Conservation (phyloP, 257 asterid species). For the Ligustrum vulgare region DNA sequence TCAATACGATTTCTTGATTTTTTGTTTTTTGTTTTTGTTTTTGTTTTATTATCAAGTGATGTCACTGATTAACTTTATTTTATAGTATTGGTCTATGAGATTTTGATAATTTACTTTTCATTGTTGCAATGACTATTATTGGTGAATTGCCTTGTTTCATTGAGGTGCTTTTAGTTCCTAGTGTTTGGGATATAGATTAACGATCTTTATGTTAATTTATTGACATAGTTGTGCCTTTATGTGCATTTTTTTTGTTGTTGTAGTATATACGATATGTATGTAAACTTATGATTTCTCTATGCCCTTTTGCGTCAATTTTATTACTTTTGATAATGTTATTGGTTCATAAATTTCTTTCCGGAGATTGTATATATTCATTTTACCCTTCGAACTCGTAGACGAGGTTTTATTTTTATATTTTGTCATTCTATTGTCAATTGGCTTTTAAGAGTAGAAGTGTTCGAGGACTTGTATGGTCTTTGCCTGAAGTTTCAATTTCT, state of each 20-base stretch:
- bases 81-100: neutral
- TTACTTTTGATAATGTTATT: constrained; percentile 6
- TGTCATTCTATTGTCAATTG: constrained; percentile 2
- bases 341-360: neutral
- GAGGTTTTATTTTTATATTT: neutral
- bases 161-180: neutral
- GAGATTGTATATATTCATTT: neutral
- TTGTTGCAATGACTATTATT: constrained; percentile 7
- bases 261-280: neutral
- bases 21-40: neutral
- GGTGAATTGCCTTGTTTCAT: neutral
- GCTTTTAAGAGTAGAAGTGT: neutral
- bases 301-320: neutral
- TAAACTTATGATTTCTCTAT: neutral
- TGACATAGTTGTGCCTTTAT: neutral
- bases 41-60: neutral
- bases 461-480: constrained; percentile 8
- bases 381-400: neutral
- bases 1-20: neutral
- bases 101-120: neutral
- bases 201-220: constrained; percentile 8
- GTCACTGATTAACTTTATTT: constrained; percentile 9
- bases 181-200: neutral
- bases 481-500: constrained; percentile 3
- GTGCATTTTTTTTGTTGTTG: constrained; percentile 1